Percentiles rank a stretch among this genome's conserved stretches.
phyloP scores from a whole-genome alignment of 768 basidiomycete species.

The Lactarius hatsudake region DNA sequence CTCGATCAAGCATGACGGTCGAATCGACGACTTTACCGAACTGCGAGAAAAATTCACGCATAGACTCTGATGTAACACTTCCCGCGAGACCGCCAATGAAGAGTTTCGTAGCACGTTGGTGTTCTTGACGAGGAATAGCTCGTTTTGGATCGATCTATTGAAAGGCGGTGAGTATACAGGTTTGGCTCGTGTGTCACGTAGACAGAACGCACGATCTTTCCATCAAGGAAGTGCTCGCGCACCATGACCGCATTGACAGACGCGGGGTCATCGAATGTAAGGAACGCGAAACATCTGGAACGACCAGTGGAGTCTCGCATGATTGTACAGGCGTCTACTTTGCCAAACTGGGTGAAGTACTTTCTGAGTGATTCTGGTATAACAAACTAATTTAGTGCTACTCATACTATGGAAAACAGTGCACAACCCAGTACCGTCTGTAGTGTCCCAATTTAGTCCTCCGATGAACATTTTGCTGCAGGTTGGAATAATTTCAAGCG shows the following conservation, averaged over 20 bases:
- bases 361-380: conserved; percentile 63
- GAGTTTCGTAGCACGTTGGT: conserved; percentile 85
- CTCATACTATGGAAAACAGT: conserved; percentile 36
- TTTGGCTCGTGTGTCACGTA: not conserved
- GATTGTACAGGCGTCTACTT: conserved; percentile 94
- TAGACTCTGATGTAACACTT: conserved; percentile 85
- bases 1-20: conserved; percentile 96
- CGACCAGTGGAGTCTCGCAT: conserved; percentile 94
- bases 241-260: conserved; percentile 94
- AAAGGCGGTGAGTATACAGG: conserved; percentile 8
- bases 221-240: conserved; percentile 88
- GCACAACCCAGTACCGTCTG: conserved; percentile 72
- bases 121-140: conserved; percentile 93
- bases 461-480: conserved; percentile 99
- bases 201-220: conserved; percentile 75
- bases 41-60: conserved; percentile 88
- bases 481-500: conserved; percentile 14
- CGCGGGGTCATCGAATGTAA: conserved; percentile 89
- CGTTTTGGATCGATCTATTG: conserved; percentile 94
- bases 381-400: conserved; percentile 39
- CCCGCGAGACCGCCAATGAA: conserved; percentile 94
- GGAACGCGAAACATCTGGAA: conserved; percentile 94
- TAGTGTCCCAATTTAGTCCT: conserved; percentile 98
- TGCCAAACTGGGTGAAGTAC: conserved; percentile 93
- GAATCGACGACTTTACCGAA: conserved; percentile 95